phyloP scores from a whole-genome alignment of 768 basidiomycete species.

The Podaxis rugospora region DNA sequence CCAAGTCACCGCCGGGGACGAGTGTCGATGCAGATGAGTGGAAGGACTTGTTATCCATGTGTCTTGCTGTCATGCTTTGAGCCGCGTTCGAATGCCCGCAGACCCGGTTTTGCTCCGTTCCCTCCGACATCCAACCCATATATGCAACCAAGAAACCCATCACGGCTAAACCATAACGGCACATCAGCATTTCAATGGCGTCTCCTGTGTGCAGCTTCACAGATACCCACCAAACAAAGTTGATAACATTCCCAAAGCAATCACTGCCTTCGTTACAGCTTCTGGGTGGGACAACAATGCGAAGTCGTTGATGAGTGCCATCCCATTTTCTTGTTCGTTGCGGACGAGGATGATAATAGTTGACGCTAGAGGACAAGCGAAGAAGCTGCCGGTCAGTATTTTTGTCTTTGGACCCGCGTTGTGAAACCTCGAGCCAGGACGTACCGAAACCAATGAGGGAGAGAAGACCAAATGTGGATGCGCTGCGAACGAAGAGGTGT shows the following conservation, averaged over 20 bases:
- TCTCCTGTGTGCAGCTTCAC: not conserved
- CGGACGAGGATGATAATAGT: not conserved
- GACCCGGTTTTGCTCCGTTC: not conserved
- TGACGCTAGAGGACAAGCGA: not conserved
- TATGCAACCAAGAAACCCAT: conserved; percentile 6
- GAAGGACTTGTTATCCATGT: not conserved
- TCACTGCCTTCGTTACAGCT: not conserved
- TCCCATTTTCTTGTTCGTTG: not conserved
- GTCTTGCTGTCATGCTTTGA: not conserved
- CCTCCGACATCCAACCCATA: conserved; percentile 3
- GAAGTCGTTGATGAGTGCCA: conserved; percentile 10
- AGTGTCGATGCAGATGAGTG: not conserved
- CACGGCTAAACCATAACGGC: not conserved
- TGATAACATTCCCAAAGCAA: conserved; percentile 5
- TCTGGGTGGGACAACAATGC: not conserved
- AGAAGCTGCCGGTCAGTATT: not conserved
- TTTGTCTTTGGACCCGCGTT: not conserved
- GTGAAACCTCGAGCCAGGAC: not conserved
- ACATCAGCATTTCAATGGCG: not conserved
- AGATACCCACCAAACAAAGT: conserved; percentile 4
- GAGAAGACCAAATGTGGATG: not conserved
- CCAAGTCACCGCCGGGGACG: not conserved
- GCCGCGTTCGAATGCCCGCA: not conserved
- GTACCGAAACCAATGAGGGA: conserved; percentile 6
- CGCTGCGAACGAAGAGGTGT: not conserved